Conservation (phyloP, 805 yeast genomes). For the Kuraishia capsulata region DNA sequence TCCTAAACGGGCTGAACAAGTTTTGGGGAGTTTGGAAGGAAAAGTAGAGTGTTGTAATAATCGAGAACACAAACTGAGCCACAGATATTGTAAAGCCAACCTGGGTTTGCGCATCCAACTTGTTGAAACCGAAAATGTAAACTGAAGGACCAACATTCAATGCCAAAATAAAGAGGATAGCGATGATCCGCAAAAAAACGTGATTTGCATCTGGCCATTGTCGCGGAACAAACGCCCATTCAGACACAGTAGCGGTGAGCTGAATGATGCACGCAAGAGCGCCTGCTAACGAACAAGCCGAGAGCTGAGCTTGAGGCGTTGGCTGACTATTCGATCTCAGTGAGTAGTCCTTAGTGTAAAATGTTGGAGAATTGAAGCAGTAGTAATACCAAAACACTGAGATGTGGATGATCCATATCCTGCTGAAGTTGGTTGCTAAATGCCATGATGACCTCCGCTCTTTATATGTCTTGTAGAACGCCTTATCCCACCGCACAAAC, state of each 20-base stretch:
- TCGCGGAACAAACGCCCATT: constrained; percentile 34
- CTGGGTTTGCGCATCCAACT: constrained; percentile 24
- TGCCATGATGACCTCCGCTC: constrained; percentile 45
- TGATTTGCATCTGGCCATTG: constrained; percentile 38
- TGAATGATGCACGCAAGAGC: constrained; percentile 32
- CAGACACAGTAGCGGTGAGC: constrained; percentile 30
- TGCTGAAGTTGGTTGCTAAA: constrained; percentile 35
- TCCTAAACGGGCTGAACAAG: constrained; percentile 7
- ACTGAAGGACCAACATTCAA: constrained; percentile 31
- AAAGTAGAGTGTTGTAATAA: constrained; percentile 32
- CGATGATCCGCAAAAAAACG: constrained; percentile 21
- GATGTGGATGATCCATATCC: constrained; percentile 46
- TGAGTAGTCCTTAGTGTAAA: constrained; percentile 33
- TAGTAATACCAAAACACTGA: constrained; percentile 44
- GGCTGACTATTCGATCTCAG: constrained; percentile 35
- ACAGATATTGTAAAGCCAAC: constrained; percentile 28
- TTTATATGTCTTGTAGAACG: constrained; percentile 34
- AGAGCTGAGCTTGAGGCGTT: constrained; percentile 30
- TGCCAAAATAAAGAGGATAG: constrained; percentile 21
- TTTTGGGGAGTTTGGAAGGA: constrained; percentile 17
- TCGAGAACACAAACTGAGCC: constrained; percentile 32
- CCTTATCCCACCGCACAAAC: constrained; percentile 29
- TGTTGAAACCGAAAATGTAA: constrained; percentile 26
- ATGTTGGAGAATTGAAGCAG: constrained; percentile 38
- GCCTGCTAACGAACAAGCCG: constrained; percentile 38